phyloP scores from a whole-genome alignment of 306 rosid species.

The Neltuma alba region DNA sequence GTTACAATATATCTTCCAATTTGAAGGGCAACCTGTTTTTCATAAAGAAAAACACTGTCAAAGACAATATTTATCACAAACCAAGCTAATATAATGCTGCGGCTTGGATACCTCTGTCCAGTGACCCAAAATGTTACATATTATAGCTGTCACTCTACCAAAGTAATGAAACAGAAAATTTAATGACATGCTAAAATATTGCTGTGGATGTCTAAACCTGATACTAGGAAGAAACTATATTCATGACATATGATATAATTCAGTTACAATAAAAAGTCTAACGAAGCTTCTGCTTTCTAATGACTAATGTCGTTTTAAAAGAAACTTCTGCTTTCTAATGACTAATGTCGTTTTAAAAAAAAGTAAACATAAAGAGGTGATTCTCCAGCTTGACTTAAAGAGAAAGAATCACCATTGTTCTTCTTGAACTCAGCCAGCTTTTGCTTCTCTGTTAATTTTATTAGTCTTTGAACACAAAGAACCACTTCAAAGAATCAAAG shows the following conservation, averaged over 20 bases:
- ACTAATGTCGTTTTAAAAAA: too few species aligned
- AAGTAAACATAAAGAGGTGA: too few species aligned
- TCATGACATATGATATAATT: background rate
- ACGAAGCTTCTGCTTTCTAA: too few species aligned
- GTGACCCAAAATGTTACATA: background rate
- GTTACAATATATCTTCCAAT: slow-evolving; percentile 95
- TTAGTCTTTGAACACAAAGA: background rate
- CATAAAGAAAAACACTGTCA: slow-evolving; percentile 24
- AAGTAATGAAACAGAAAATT: background rate
- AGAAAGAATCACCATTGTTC: background rate
- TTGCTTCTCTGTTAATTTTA: background rate
- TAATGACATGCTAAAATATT: background rate
- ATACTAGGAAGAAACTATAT: background rate
- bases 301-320: background rate
- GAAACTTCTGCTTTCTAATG: too few species aligned
- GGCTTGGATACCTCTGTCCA: background rate
- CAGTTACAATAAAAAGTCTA: too few species aligned
- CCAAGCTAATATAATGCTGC: background rate
- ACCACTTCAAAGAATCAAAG: background rate
- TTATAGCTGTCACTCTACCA: background rate
- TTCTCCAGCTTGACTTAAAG: background rate
- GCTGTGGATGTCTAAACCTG: background rate
- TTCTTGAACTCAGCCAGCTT: background rate
- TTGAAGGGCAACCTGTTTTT: slow-evolving; percentile 72
- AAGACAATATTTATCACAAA: slow-evolving; percentile 30